Evolutionary conservation across 2,329 filamentous ascomycete genomes (phyloP), one percentile per base, ranked within the genome.

Genomic region (Ophiostoma pallidulum): DNA sequence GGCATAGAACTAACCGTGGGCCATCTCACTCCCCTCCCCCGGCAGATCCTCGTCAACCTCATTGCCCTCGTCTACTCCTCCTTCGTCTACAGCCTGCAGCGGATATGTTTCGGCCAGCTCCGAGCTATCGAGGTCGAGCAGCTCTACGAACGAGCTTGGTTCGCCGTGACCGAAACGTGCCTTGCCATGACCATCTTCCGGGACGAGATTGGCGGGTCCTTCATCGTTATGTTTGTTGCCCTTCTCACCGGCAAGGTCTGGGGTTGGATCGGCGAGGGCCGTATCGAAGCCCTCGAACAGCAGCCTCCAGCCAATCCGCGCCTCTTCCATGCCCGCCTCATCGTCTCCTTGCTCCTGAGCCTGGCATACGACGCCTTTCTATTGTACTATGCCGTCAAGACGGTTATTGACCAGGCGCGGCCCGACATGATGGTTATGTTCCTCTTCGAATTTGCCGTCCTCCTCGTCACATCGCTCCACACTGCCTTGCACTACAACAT

Each of bases 351-450:
- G 40, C 60, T 84, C 2, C 65, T 95, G 45, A 91, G 90, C 54
- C 74, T 94, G 50, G 56, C 80, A 14, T 96, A 94, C 67, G 85
- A 95, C 60, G 63, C 81, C 20, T 83, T 76, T 62, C 80, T 98
- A 67, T 79, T 96, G 54, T 75, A 75, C 41, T 96, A 95, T 63
- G 83, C 85, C 50, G 74, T 94, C 52, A 78, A 81, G 24, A 87
- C 84, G 0, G 90, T 97, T 28, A 80, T 96, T 42, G 81, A 86
- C 49, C 82, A 94, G 61, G 87, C 91, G 2, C 77, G 85, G n/a
- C 89, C 91, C 0, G 92, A 94, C 50, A 97, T 98, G 86, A 98
- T 97, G 89, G 89, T 98, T 53, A 97, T 98, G 89, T 98, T 98
- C 60, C 80, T 94, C 6, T 98, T 98, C 58, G 92, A 98, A 64